Conservation (phyloP, 768 basidiomycete species). For the Russula virescens region DNA sequence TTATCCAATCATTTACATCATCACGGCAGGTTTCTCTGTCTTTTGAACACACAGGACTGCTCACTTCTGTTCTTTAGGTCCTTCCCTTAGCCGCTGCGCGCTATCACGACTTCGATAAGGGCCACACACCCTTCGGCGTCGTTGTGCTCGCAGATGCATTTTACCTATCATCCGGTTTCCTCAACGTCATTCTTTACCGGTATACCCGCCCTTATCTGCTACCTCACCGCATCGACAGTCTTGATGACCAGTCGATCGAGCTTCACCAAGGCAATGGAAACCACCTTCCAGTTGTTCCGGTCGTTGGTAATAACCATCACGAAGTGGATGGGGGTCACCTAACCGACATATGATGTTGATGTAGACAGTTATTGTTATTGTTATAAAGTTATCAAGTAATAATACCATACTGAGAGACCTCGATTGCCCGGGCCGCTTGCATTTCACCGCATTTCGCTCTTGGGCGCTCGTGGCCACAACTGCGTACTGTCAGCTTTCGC, state of each 20-base stretch:
- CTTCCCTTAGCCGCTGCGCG: slow-evolving; percentile 40
- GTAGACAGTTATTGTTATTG: no score
- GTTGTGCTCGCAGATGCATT: slow-evolving; percentile 37
- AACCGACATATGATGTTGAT: not conserved
- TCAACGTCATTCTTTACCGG: slow-evolving; percentile 39
- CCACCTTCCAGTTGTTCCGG: not conserved
- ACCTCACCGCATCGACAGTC: slow-evolving; percentile 25
- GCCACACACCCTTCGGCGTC: slow-evolving; percentile 32
- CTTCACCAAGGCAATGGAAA: not conserved
- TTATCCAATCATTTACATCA: slow-evolving; percentile 43
- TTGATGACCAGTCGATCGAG: not conserved
- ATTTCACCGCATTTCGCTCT: not conserved
- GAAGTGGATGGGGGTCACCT: not conserved
- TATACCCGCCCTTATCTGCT: slow-evolving; percentile 38
- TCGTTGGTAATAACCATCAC: not conserved
- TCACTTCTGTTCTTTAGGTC: slow-evolving; percentile 23
- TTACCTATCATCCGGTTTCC: slow-evolving; percentile 41
- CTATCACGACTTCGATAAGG: slow-evolving; percentile 34
- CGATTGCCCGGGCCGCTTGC: not conserved
- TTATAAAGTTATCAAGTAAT: no score
- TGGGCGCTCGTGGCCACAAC: not conserved
- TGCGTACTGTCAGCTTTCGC: not conserved
- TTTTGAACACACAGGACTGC: not conserved
- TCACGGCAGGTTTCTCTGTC: slow-evolving; percentile 27
- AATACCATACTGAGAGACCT: not conserved